These are phyloP conservation scores for Leptomonas pyrrhocoris DNA, from an alignment of 208 protist genomes.

Conservation along the genomic window DNA sequence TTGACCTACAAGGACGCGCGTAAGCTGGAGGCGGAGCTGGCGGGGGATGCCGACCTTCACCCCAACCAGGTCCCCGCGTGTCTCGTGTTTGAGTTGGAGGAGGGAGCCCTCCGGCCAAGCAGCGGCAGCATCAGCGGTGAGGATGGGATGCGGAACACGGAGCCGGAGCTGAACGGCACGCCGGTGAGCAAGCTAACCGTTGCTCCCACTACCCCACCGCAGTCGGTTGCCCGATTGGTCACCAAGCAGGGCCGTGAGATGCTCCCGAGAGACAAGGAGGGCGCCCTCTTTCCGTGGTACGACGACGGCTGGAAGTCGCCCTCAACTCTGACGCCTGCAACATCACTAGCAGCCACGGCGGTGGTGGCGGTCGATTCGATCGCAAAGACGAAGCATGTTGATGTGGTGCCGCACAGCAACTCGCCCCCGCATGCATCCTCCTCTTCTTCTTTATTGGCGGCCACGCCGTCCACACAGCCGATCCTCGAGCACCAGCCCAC, in stretches of 20 bases:
- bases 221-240: neutral
- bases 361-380: neutral
- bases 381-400: neutral
- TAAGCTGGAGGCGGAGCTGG: constrained; percentile 2
- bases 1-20: constrained; percentile 14
- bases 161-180: neutral
- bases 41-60: neutral
- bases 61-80: constrained; percentile 8
- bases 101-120: neutral
- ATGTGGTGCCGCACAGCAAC: constrained; percentile 6
- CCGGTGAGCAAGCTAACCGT: neutral
- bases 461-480: constrained; percentile 5
- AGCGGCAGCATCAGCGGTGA: neutral
- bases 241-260: constrained; percentile 19
- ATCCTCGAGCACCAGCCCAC: neutral
- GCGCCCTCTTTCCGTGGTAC: constrained; percentile 11
- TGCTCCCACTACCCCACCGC: neutral
- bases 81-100: constrained; percentile 6
- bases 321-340: neutral
- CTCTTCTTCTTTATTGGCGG: neutral
- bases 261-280: constrained; percentile 2
- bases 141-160: neutral
- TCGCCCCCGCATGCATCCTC: neutral
- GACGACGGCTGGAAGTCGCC: constrained; percentile 12
- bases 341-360: neutral